These are phyloP conservation scores for Iris macrosiphon DNA, from an alignment of 106 monocot genomes.

Conservation along the genomic window DNA sequence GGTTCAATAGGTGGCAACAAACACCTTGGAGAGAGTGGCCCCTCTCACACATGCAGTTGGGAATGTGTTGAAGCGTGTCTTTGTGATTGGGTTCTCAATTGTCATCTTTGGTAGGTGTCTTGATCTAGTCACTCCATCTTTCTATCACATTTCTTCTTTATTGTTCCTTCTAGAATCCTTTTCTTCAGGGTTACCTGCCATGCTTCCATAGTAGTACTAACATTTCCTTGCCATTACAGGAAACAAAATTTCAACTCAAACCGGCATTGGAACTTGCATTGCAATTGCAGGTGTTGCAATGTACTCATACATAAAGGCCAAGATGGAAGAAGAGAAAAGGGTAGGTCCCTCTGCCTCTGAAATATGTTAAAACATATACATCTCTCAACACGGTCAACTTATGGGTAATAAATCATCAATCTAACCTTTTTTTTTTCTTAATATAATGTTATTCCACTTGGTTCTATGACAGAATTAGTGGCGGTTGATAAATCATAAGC, in stretches of 20 bases:
- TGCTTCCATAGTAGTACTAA: no score
- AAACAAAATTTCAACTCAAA: conserved; percentile 91
- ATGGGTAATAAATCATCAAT: no score
- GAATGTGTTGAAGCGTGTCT: conserved; percentile 96
- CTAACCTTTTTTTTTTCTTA: no score
- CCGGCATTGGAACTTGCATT: conserved; percentile 89
- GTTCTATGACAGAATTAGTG: no score
- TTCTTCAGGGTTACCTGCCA: no score
- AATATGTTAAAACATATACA: no score
- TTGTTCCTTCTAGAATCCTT: background rate
- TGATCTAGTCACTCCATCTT: no score
- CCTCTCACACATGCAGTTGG: conserved; percentile 98
- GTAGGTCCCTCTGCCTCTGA: no score
- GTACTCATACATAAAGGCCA: conserved; percentile 95
- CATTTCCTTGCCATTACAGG: conserved; percentile 62
- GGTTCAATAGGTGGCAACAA: conserved; percentile 73
- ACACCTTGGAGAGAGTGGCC: conserved; percentile 98
- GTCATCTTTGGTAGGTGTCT: conserved; percentile 78
- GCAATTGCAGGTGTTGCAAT: conserved; percentile 96
- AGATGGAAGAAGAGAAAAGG: conserved; percentile 95
- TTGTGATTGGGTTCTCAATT: conserved; percentile 99
- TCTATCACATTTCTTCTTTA: background rate
- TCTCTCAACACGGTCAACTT: no score
- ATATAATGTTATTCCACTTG: no score
- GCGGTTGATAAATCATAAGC: no score